Evolutionary conservation across 768 basidiomycete species (phyloP).

Genomic region (Collybia sp.): DNA sequence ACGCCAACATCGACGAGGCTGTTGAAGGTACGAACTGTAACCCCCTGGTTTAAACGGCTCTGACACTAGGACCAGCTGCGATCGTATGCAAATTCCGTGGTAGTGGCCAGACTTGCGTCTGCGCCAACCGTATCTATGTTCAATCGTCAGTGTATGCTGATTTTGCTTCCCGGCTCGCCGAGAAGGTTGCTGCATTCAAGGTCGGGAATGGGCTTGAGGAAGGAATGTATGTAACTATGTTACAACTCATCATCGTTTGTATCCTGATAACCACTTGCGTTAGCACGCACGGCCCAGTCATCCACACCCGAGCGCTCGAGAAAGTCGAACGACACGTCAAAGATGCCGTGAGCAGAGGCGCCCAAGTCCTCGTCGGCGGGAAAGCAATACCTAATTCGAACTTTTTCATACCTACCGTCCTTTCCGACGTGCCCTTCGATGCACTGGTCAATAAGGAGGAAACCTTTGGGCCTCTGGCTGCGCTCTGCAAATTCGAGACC

Average conservation of each 20-base stretch:
- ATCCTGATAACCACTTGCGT: not conserved
- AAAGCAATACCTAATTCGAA: constrained; percentile 51
- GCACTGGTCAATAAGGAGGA: constrained; percentile 77
- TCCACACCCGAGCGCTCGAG: constrained; percentile 78
- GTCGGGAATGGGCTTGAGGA: constrained; percentile 84
- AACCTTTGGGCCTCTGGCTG: constrained; percentile 93
- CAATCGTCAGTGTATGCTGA: constrained; percentile 90
- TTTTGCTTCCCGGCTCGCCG: constrained; percentile 83
- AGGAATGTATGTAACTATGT: constrained; percentile 48
- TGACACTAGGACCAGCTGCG: constrained; percentile 39
- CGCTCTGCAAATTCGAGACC: constrained; percentile 84
- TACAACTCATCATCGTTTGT: not conserved
- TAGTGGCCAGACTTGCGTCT: constrained; percentile 82
- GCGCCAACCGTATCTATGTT: constrained; percentile 90
- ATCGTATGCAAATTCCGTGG: constrained; percentile 76
- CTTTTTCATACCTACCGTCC: constrained; percentile 87
- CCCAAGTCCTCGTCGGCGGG: constrained; percentile 88
- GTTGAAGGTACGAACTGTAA: constrained; percentile 55
- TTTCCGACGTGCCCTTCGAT: constrained; percentile 71
- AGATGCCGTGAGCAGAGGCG: constrained; percentile 83
- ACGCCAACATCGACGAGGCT: constrained; percentile 90
- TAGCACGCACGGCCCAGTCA: constrained; percentile 93
- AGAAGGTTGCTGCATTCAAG: constrained; percentile 79
- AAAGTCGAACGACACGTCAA: constrained; percentile 86
- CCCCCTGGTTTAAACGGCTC: too few species aligned